phyloP scores from a whole-genome alignment of 2,329 filamentous ascomycete species.

The Raffaelea albimanens region DNA sequence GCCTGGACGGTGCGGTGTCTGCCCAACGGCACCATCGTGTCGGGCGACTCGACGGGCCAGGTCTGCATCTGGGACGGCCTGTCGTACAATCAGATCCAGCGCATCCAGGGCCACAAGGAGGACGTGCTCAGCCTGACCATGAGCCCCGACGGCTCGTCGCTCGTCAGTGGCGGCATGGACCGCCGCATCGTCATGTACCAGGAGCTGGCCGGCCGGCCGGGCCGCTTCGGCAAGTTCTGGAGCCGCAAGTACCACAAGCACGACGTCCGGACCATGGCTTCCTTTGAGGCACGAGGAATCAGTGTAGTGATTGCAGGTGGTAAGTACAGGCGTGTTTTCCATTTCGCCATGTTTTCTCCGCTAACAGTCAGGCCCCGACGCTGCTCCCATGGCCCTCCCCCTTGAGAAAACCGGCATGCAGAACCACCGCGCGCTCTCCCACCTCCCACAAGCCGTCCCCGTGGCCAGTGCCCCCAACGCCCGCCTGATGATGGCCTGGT shows the following conservation, averaged over 20 bases:
- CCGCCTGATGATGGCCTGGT: constrained; percentile 80
- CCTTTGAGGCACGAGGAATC: constrained; percentile 73
- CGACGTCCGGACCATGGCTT: constrained; percentile 89
- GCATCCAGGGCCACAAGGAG: constrained; percentile 77
- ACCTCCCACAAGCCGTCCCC: constrained; percentile 69
- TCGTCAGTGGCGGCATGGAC: constrained; percentile 89
- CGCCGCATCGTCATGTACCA: constrained; percentile 77
- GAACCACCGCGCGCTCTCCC: constrained; percentile 72
- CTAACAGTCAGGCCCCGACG: constrained; percentile 62
- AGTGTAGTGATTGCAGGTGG: constrained; percentile 90
- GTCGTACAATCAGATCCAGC: constrained; percentile 79
- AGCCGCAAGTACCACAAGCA: constrained; percentile 83
- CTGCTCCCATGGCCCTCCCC: constrained; percentile 72
- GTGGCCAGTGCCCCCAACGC: constrained; percentile 63
- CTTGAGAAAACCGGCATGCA: constrained; percentile 69
- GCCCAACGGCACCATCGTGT: constrained; percentile 80
- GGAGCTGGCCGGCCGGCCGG: constrained; percentile 45
- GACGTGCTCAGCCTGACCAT: constrained; percentile 84
- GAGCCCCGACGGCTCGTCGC: constrained; percentile 68
- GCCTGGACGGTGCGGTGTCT: constrained; percentile 91
- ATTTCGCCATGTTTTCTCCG: too few species aligned
- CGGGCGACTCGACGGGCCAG: constrained; percentile 89
- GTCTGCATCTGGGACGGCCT: constrained; percentile 89
- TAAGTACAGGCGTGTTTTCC: constrained; percentile 26
- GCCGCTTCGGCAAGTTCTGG: constrained; percentile 76